phyloP scores from a whole-genome alignment of 768 basidiomycete genomes.

The Leucocoprinus leucothites region DNA sequence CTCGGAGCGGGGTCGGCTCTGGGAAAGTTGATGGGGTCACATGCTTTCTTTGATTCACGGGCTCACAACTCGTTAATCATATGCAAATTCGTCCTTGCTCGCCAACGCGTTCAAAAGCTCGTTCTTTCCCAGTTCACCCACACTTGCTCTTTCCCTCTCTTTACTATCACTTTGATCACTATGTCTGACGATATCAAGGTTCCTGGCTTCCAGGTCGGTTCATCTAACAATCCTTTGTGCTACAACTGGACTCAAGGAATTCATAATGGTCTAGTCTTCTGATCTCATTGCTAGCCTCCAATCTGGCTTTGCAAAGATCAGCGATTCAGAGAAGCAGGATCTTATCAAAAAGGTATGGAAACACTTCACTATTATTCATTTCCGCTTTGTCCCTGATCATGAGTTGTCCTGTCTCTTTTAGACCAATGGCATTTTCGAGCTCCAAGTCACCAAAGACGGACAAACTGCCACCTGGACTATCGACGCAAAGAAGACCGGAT shows the following conservation, averaged over 20 bases:
- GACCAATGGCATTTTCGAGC: constrained; percentile 88
- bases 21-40: background rate
- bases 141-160: constrained; percentile 3
- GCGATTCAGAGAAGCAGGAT: constrained; percentile 58
- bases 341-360: constrained; percentile 71
- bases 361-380: background rate
- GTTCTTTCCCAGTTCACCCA: background rate
- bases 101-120: constrained; percentile 1
- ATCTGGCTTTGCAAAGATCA: constrained; percentile 48
- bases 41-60: background rate
- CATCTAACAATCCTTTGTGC: background rate
- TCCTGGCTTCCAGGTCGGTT: constrained; percentile 66
- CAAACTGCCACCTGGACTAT: constrained; percentile 85
- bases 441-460: constrained; percentile 70
- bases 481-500: constrained; percentile 84
- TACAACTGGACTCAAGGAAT: background rate
- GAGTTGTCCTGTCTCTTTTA: constrained; percentile 21
- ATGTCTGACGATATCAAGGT: constrained; percentile 74
- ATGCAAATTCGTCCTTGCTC: background rate
- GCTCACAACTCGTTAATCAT: constrained; percentile 7
- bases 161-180: constrained; percentile 16
- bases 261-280: constrained; percentile 50
- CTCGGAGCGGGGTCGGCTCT: too few species aligned
- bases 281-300: constrained; percentile 56
- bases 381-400: background rate